Evolutionary conservation across 176 grass and related monocot species (phyloP), one percentile per base, ranked within the genome.

Genomic region (Alopecurus myosuroides): DNA sequence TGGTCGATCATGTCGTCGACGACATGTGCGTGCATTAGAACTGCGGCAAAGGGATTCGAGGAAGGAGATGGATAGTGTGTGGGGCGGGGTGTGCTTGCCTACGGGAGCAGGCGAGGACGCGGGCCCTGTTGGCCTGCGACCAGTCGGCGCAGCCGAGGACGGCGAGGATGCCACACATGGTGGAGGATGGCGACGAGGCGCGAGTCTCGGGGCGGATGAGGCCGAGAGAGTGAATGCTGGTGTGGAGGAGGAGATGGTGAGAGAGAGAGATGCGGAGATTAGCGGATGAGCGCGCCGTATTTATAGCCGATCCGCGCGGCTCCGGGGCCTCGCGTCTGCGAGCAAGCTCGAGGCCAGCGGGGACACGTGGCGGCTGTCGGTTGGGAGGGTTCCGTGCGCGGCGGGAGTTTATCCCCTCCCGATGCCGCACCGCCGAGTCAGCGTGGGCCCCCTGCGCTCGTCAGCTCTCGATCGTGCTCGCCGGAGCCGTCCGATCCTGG

Each of bases 111-210:
- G 92, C 42, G 91, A 97, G 91, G 84, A 97, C n/a, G 84, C 89
- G 94, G 65, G 92, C 91, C 82, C 92, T 86, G 82, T 79, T 92
- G 4, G 89, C 89, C 84, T 94, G 94, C 44, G 94, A 92, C 51
- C 86, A 88, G 83, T 97, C 92, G 75, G 85, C 48, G 70, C 91
- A 94, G 7, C 94, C 91, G n/a, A 97, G 84, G 35, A 90, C 89
- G 74, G 94, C 94, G 1, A 97, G 28, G 48, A 97, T 97, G 52
- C 94, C 94, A 84, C 94, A 97, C 94, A 97, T 94, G 77, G 39
- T 77, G 72, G 7, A 13, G 45, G 11, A 61, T 18, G 64, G 19
- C 41, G 34, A 1, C 6, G 48, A 6, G 5, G 40, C 58, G 25
- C 63, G 22, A 37, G 77, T 64, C 42, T 8, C 4, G 10, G 15